Base-by-base conservation (phyloP, 1,284 basidiomycete genomes). In the Leccinum angustisporum region DNA sequence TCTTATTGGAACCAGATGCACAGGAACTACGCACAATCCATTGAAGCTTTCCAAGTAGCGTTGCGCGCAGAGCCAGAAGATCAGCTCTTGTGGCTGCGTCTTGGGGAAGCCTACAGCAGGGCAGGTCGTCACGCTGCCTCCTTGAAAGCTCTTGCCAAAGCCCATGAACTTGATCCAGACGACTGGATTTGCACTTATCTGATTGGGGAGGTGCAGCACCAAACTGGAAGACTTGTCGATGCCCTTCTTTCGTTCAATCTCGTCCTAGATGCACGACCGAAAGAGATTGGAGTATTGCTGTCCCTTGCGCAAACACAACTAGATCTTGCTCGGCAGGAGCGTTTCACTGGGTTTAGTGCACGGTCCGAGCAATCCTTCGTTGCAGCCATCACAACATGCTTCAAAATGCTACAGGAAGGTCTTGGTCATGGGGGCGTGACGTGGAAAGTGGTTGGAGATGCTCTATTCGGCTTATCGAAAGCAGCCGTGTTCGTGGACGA, bases 81-180 rank as follows among this genome's bases (percentile, higher is more conserved):
- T 72, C 82, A 86, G 9, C 75, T 87, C 31, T 86, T 89, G 27
- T 98, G 96, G 97, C 80, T 95, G 18, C 86, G 93, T 60, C 83
- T 99, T 0, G 97, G 97, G 5, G 95, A 98, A 74, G 92, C 94
- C 0, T 99, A 99, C 68, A 86, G 87, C 64, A 89, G 86, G 69
- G 90, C 92, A 13, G 96, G 97, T 43, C 86, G 94, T 34, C 92
- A 95, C 66, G 87, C 87, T 11, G 97, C 97, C 3, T 93, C 95
- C 1, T 78, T 98, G 63, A 98, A 97, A 75, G 91, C 95, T 1
- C 86, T 98, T 34, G 79, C 82, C 11, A 88, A 84, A 58, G 93
- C 93, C 0, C 83, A 85, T 11, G 84, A 89, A 64, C 81, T 97
- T 56, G 75, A 82, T 30, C 83, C 88, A 1, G 75, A 83, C 16